Percentiles rank a stretch among this genome's conserved stretches.
These are phyloP conservation scores for Penicillium capsulatum DNA, from an alignment of 2,329 filamentous ascomycete species.

Conservation along the genomic window DNA sequence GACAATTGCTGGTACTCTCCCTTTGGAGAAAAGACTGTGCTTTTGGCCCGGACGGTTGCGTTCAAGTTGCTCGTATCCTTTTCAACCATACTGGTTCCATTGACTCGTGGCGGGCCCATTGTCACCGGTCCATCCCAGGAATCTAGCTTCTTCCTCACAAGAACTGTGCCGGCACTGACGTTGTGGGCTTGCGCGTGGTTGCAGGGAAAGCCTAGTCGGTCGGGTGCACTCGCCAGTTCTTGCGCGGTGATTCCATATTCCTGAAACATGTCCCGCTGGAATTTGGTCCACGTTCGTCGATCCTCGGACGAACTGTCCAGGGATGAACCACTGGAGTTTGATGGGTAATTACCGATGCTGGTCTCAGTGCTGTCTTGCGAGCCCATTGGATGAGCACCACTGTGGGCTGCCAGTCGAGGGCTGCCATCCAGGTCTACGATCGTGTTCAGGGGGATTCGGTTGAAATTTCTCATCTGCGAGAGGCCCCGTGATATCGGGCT, in stretches of 20 bases:
- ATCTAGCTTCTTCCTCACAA: too few species aligned
- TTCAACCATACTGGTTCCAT: too few species aligned
- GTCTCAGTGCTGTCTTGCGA: constrained; percentile 1
- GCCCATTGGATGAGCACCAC: constrained; percentile 1
- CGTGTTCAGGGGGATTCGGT: constrained; percentile 11
- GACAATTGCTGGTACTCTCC: too few species aligned
- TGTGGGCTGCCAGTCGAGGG: constrained; percentile 23
- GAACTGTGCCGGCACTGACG: too few species aligned
- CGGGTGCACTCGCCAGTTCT: not conserved
- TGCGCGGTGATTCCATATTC: constrained; percentile 18
- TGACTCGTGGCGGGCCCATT: too few species aligned
- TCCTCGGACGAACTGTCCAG: constrained; percentile 2
- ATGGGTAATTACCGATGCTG: constrained; percentile 9
- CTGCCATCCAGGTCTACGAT: constrained; percentile 39
- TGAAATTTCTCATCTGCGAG: not conserved
- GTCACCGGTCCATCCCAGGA: too few species aligned
- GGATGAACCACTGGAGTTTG: constrained; percentile 4
- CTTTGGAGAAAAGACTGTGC: too few species aligned
- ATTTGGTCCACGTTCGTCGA: constrained; percentile 16
- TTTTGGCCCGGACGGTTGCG: too few species aligned
- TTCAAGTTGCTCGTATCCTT: too few species aligned
- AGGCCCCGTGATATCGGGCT: not conserved
- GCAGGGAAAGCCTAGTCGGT: not conserved
- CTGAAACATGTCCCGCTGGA: constrained; percentile 19
- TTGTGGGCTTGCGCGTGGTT: not conserved